A percentile compares a stretch with the other conserved stretches of the same genome.
These are phyloP conservation scores for Aspergillus niger DNA, from an alignment of 2,329 filamentous ascomycete species.

Conservation along the genomic window DNA sequence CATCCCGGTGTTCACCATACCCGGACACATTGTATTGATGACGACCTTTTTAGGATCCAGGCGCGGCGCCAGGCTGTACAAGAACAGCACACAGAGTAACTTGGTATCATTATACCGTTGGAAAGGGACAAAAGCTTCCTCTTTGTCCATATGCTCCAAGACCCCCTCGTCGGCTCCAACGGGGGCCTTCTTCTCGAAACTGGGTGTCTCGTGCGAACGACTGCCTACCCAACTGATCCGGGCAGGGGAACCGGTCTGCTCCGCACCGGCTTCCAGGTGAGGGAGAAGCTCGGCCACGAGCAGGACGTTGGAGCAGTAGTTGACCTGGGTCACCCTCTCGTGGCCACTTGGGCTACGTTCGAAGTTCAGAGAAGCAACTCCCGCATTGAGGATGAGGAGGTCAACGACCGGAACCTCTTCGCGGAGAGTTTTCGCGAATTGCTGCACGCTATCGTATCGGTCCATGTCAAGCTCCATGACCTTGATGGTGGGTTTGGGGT, in stretches of 20 bases:
- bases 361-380: slow-evolving; percentile 13
- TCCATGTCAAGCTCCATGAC: slow-evolving; percentile 25
- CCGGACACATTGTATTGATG: slow-evolving; percentile 32
- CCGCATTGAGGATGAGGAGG: background rate
- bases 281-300: slow-evolving; percentile 29
- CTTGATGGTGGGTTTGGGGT: slow-evolving; percentile 15
- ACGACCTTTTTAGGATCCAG: slow-evolving; percentile 23
- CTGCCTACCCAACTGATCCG: slow-evolving; percentile 27
- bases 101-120: slow-evolving; percentile 24
- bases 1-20: slow-evolving; percentile 25
- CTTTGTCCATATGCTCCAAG: slow-evolving; percentile 15
- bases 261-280: slow-evolving; percentile 27
- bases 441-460: slow-evolving; percentile 21
- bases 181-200: slow-evolving; percentile 12
- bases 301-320: slow-evolving; percentile 31
- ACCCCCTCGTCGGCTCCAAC: background rate
- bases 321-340: slow-evolving; percentile 43
- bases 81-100: slow-evolving; percentile 27
- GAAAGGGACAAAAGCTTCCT: slow-evolving; percentile 3
- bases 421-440: slow-evolving; percentile 21
- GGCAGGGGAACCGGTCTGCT: slow-evolving; percentile 14
- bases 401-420: slow-evolving; percentile 15
- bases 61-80: slow-evolving; percentile 25
- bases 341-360: slow-evolving; percentile 32
- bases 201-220: slow-evolving; percentile 11